Base-by-base conservation (phyloP, 2,329 filamentous ascomycete genomes). In the Fusarium foetens region DNA sequence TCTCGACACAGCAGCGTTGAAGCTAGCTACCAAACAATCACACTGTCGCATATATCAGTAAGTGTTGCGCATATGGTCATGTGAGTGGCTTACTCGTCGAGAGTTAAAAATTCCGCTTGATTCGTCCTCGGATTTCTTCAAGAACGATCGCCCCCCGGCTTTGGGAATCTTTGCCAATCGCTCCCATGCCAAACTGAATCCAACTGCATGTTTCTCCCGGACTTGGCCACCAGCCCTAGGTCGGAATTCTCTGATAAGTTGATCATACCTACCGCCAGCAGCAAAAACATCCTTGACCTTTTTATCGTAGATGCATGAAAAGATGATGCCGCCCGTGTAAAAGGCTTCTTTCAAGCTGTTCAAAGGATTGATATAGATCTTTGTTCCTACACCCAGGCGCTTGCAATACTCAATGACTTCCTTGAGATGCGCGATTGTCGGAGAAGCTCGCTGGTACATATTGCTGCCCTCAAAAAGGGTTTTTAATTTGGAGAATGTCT, bases 251-350 rank as follows among this genome's bases (percentile, higher is more conserved):
- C 91, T 91, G 72, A 99, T 95, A 25, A 99, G 84, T 52, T 90
- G 90, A 79, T 99, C 97, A 79, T 99, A 99, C 53, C 96, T 90
- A 5, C 96, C 96, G 55, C 97, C 96, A 36, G 95, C 96, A 10
- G 95, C 96, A 77, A 98, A 94, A 0, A 98, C 93, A 74, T 96
- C 92, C 75, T 89, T 91, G 68, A 92, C 89, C 79, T 94, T 97
- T 69, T 89, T 91, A 79, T 98, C 95, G 71, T 95, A 94, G 5
- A 98, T 84, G 77, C 94, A 98, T 68, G 97, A 93, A 79, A 99
- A 98, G 46, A 98, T 85, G 33, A 98, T 86, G 12, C 95, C 95
- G 2, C 93, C 92, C 23, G 89, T 86, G 80, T 96, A 99, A 79
- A 98, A 98, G 63, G 92, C 93, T 78, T 98, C 95, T 77, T 97